Evolutionary conservation across 192 early-diverging fungal genomes (phyloP), one percentile per base, ranked within the genome.

Genomic region (Entomortierella chlamydospora): DNA sequence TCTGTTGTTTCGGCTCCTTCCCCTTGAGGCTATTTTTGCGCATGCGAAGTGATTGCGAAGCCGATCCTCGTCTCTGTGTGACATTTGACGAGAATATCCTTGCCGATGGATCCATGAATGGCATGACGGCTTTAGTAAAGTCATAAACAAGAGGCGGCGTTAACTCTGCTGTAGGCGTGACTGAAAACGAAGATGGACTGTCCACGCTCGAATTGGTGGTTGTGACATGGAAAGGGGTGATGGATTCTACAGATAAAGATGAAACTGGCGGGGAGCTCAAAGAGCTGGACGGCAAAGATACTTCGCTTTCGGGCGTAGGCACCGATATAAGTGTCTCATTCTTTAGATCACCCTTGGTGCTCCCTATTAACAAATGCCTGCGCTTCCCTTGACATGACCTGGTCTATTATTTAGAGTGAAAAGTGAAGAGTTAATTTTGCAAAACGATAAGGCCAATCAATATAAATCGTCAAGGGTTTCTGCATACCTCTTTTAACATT

Each of bases 71-170:
- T 15, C 25, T 26, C 31, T 64, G 59, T 22, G 57, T 17, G 6
- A 26, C 23, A 2, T 42, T 18, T 10, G 51, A 30, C 20, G 77
- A 62, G 41, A 65, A 33, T 29, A 70, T 74, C 28, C 53, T 39
- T 0, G 72, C 59, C 0, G 68, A 28, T 1, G 68, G 76, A 43
- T 79, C 76, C 4, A 70, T 39, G 64, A 79, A 79, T 4, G 76
- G 62, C 57, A 79, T 70, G 1, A n/a, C 30, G 0, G 51, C 50
- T 20, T 67, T 74, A 2, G 64, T 54, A 62, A 76, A 68, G 30
- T 76, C 73, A 25, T 51, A 69, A 12, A 30, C 55, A n/a, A 47
- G 33, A 1, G 49, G 28, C 4, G 61, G 13, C 4, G 25, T 57
- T 15, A 50, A 23, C 33, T 34, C 63, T 34, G 39, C 45, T 1